Evolutionary conservation across 179 eudicot genomes (phyloP).

Genomic region (Patellifolia procumbens): DNA sequence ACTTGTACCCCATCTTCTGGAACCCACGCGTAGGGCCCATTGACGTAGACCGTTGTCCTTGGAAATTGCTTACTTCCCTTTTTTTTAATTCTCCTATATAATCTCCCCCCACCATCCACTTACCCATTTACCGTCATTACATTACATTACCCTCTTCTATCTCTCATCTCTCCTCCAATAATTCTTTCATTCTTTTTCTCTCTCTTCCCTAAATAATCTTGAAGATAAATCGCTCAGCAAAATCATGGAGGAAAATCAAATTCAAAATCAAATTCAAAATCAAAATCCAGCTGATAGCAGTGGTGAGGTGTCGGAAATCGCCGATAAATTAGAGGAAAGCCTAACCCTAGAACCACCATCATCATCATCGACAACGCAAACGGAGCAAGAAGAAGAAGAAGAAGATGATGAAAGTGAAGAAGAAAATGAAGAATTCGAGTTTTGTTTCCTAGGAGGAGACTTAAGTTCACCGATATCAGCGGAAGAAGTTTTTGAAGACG

Average conservation of each 20-base stretch:
- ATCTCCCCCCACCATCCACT: neutral
- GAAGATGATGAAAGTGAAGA: constrained; percentile 29
- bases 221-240: neutral
- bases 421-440: constrained; percentile 49
- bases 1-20: constrained; percentile 12
- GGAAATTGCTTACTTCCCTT: neutral
- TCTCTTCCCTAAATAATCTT: neutral
- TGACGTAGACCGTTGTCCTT: constrained; percentile 17
- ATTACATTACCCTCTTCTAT: neutral
- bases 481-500: constrained; percentile 52
- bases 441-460: constrained; percentile 40
- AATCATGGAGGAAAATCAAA: constrained; percentile 1
- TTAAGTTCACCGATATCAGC: constrained; percentile 48
- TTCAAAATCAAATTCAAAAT: neutral
- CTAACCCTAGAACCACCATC: constrained; percentile 29
- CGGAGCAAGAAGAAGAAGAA: neutral
- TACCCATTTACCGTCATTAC: constrained; percentile 4
- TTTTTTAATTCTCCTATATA: constrained; percentile 4
- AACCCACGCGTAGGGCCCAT: constrained; percentile 25
- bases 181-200: neutral
- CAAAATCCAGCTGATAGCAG: neutral
- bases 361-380: too few species aligned
- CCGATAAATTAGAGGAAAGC: constrained; percentile 20
- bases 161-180: neutral
- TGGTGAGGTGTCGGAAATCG: constrained; percentile 16